A percentile compares a stretch with the other conserved stretches of the same genome.
These are phyloP conservation scores for Exutisphaerella laricina DNA, from an alignment of 2,329 filamentous ascomycete genomes.

Conservation along the genomic window DNA sequence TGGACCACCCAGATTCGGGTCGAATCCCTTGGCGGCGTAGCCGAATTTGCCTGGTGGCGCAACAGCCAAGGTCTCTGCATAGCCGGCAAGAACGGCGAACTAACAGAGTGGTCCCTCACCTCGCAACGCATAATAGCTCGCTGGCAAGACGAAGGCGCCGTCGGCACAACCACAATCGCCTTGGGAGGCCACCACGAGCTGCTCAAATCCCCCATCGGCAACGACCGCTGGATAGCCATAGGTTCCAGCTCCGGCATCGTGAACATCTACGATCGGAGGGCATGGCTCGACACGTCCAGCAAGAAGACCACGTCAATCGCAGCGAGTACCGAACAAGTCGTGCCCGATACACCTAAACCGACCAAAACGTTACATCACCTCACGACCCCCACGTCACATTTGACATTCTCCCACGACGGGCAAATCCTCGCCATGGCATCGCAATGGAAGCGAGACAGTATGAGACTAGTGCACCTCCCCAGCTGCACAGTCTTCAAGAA, in stretches of 20 bases:
- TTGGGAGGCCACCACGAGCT: constrained; percentile 62
- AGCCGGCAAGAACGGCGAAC: constrained; percentile 77
- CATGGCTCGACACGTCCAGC: constrained; percentile 42
- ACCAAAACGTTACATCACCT: constrained; percentile 74
- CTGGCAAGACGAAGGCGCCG: constrained; percentile 86
- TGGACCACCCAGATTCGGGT: constrained; percentile 80
- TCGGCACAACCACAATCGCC: constrained; percentile 75
- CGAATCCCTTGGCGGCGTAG: constrained; percentile 75
- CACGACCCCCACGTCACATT: constrained; percentile 72
- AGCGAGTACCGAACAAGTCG: constrained; percentile 15
- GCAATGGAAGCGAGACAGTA: constrained; percentile 78
- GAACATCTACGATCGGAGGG: constrained; percentile 83
- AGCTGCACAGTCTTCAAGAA: constrained; percentile 93
- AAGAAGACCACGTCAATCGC: constrained; percentile 6
- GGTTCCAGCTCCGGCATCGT: constrained; percentile 83
- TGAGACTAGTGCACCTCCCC: constrained; percentile 82
- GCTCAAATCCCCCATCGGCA: constrained; percentile 57
- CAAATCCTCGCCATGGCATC: constrained; percentile 85
- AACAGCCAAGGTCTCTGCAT: constrained; percentile 76
- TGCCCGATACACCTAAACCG: constrained; percentile 67
- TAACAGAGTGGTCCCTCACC: constrained; percentile 79
- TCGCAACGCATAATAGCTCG: constrained; percentile 65
- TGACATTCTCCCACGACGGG: constrained; percentile 80
- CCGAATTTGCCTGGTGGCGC: constrained; percentile 91
- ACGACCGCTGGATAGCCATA: constrained; percentile 82